Evolutionary conservation across 2,329 filamentous ascomycete genomes (phyloP).

Genomic region (Ceratocystis diversiconidia): DNA sequence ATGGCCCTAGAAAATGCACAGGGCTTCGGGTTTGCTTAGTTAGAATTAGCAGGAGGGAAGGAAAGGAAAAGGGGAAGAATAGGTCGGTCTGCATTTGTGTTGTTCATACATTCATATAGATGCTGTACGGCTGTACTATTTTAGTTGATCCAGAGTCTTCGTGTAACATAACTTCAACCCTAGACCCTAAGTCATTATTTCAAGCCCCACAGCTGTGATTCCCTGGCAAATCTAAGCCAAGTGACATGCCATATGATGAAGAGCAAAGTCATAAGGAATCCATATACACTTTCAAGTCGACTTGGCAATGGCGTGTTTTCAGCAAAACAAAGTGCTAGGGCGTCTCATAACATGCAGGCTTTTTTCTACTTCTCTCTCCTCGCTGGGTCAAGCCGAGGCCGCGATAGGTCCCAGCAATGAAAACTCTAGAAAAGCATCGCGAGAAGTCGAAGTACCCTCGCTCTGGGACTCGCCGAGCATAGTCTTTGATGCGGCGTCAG

Average conservation of each 20-base stretch:
- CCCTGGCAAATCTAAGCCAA: not conserved
- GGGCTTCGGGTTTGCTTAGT: slow-evolving; percentile 70
- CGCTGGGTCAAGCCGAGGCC: not conserved
- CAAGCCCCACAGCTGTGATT: not conserved
- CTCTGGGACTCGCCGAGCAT: slow-evolving; percentile 13
- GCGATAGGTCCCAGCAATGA: not conserved
- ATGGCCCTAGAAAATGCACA: slow-evolving; percentile 78
- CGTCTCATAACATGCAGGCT: not conserved
- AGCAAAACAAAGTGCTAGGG: not conserved
- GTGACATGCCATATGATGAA: not conserved
- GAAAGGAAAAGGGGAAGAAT: not conserved
- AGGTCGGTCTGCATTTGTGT: not conserved
- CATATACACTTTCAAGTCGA: not conserved
- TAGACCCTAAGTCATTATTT: not conserved
- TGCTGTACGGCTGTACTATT: not conserved
- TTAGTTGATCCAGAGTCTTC: not conserved
- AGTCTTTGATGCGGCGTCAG: slow-evolving; percentile 5
- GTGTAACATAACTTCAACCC: not conserved
- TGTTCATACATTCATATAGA: not conserved
- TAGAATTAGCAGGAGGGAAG: not conserved
- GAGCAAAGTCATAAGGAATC: not conserved
- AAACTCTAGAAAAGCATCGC: not conserved
- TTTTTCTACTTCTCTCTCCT: not conserved
- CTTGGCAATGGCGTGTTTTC: not conserved
- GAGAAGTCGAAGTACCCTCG: not conserved